Base-by-base conservation (phyloP, 805 yeast species). In the Danielia reshetovae region DNA sequence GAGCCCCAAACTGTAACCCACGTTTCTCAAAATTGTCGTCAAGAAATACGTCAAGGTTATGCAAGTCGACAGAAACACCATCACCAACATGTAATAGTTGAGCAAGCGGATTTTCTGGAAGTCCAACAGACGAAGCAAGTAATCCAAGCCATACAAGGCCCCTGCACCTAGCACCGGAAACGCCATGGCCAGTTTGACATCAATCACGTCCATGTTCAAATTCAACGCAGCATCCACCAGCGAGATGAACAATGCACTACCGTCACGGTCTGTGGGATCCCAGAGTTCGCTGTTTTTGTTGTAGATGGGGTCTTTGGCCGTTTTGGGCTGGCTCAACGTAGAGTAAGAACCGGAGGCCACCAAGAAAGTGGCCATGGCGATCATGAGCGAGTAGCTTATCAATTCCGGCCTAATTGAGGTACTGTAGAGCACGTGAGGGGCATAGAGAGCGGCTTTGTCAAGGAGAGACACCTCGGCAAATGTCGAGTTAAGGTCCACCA, bases 91-190 rank as follows among this genome's bases (percentile, higher is more conserved):
- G 44, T 70, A 68, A 32, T 40, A 46, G 27, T 60, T 61, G 32
- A 76, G 39, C 16, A 53, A 47, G 24, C 45, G 41, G 8, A 76
- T 39, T 7, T 39, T 43, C 4, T 54, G 59, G 7, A 42, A 42
- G 36, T 62, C 59, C 30, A 62, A 43, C 24, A 54, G 49, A 35
- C 60, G 59, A 30, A 71, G 32, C 4, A 52, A 50, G 35, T 57
- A 61, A 46, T 72, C 66, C 24, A 75, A 35, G 0, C 62, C 60
- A 19, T 57, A 38, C 26, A 77, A 53, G n/a, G 46, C 48, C 13
- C 43, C 33, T 6, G 71, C 70, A 4, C 74, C 72, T 5, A 65
- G 10, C 4, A 77, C 36, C 0, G 83, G 82, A 50, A 74, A 46
- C 3, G 55, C 12, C 4, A 65, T 25, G 0, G 72, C 79, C 29